Percentiles rank a stretch among this genome's conserved stretches.
Evolutionary conservation across 2,329 filamentous ascomycete genomes (phyloP).

Genomic region (Hymenoscyphus occultus): DNA sequence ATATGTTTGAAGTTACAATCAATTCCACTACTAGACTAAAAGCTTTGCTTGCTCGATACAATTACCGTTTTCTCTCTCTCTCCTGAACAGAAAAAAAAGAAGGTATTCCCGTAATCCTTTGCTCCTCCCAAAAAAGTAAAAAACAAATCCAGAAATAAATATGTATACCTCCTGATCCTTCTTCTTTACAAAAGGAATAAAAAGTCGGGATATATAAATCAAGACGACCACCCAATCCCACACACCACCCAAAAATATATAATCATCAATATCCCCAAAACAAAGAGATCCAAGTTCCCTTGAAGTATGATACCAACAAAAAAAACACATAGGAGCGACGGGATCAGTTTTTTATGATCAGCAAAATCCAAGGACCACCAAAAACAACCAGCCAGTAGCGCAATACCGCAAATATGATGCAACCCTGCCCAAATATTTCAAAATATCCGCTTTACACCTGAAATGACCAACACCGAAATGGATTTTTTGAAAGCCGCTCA

Average conservation of each 20-base stretch:
- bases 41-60: not conserved
- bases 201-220: no score
- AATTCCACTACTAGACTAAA: not conserved
- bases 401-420: not conserved
- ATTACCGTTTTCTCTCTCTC: not conserved
- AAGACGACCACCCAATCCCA: not conserved
- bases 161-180: not conserved
- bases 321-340: constrained; percentile 21
- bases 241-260: constrained; percentile 22
- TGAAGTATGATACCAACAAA: constrained; percentile 27
- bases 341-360: constrained; percentile 15
- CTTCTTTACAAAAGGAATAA: not conserved
- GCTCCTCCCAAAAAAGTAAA: not conserved
- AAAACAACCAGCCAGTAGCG: not conserved
- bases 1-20: constrained; percentile 1
- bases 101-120: not conserved
- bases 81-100: not conserved
- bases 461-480: constrained; percentile 26
- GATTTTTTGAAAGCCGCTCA: constrained; percentile 19
- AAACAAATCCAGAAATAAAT: not conserved
- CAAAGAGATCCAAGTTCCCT: constrained; percentile 3
- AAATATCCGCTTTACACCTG: constrained; percentile 28
- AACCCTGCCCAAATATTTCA: not conserved
- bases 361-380: no score
- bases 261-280: constrained; percentile 27